A percentile compares a stretch with the other conserved stretches of the same genome.
Conservation (phyloP, 805 yeast genomes). For the Danielia oregonensis region DNA sequence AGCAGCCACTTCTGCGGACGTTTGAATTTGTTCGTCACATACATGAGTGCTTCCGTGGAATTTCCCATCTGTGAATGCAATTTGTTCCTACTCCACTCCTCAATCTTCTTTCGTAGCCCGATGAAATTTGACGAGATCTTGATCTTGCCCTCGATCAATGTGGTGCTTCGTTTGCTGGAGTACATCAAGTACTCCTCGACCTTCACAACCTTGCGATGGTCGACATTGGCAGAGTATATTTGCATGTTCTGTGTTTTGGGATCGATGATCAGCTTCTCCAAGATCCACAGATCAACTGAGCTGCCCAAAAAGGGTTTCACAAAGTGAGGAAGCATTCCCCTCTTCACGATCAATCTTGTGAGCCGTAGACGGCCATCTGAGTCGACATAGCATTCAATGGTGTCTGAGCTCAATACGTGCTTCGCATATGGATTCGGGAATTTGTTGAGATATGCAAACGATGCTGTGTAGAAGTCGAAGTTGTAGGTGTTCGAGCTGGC, state of each 20-base stretch:
- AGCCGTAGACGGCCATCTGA: conserved; percentile 61
- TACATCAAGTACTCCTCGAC: conserved; percentile 76
- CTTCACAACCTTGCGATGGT: conserved; percentile 72
- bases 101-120: conserved; percentile 71
- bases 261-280: conserved; percentile 74
- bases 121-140: conserved; percentile 67
- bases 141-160: conserved; percentile 56
- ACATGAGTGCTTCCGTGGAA: conserved; percentile 68
- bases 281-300: conserved; percentile 66
- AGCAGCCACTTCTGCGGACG: not conserved
- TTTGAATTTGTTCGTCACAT: conserved; percentile 67
- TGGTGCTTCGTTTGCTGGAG: conserved; percentile 23
- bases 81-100: conserved; percentile 71
- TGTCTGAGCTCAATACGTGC: conserved; percentile 83
- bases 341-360: conserved; percentile 70
- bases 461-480: conserved; percentile 67
- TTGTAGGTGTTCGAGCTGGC: conserved; percentile 52
- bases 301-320: conserved; percentile 70
- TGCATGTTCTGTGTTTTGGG: conserved; percentile 50
- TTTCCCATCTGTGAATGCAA: conserved; percentile 65
- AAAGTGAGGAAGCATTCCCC: conserved; percentile 79
- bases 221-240: conserved; percentile 78
- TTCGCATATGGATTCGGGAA: conserved; percentile 75
- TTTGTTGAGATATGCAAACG: conserved; percentile 64
- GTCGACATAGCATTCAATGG: conserved; percentile 59